Base-by-base conservation (phyloP, 1,284 basidiomycete species). In the Ceratobasidium sp. region DNA sequence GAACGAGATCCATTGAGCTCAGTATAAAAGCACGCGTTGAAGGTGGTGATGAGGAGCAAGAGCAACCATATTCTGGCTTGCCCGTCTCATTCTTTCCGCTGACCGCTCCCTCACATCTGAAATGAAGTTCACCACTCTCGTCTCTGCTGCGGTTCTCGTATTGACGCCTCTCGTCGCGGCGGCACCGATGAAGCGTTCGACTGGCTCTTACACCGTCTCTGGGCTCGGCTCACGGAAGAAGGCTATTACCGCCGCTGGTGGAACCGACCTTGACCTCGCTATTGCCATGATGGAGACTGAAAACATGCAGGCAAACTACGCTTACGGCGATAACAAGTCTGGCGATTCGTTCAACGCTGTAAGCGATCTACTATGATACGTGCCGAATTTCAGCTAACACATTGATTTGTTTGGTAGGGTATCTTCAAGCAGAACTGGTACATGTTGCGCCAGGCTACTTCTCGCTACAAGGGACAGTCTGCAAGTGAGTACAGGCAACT, bases 371-470 rank as follows among this genome's bases (percentile, higher is more conserved):
- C 36, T 41, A 4, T 41, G 36, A 4, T 11, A 41, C 36, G 36
- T 41, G 36, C 48, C 27, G 22, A 29, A 5, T 29, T 54, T n/a
- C 29, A n/a, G 15, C 36, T 41, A 15, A 41, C 36, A 41, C 36
- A 41, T 41, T 4, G 11, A 41, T 11, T 41, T 41, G 4, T 41
- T 41, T 41, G 36, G 36, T 29, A 54, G 53, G 53, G 53, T 22
- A 54, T 54, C 29, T 54, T 54, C 24, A 54, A 54, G 24, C 53
- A 54, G 24, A 54, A 54, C 53, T 54, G 53, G 53, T 54, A 54
- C 53, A 54, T 54, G 53, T 24, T 54, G 11, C 53, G 53, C 24
- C 29, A n/a, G 11, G 53, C 53, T 29, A 54, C 53, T 6, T 8
- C 22, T 24, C n/a, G 53, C 8, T 54, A 54, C 24, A 22, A 29